These are phyloP conservation scores for Podaxis pistillaris DNA, from an alignment of 768 basidiomycete species.

Conservation along the genomic window DNA sequence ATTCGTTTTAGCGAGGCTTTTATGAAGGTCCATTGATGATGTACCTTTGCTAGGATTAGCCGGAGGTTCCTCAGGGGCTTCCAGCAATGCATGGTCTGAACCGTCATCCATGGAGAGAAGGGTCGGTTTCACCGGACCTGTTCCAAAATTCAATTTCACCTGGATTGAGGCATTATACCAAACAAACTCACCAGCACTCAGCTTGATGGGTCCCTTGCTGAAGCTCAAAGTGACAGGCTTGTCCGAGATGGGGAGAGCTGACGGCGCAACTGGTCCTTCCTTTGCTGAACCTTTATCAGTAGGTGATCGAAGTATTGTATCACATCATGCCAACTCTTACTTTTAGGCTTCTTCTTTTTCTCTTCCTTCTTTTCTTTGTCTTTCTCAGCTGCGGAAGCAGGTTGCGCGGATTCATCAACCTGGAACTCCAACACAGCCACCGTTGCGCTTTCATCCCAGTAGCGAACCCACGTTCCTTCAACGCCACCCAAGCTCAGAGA, in stretches of 20 bases:
- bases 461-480: slow-evolving; percentile 75
- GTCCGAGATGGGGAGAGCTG: slow-evolving; percentile 68
- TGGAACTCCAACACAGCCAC: slow-evolving; percentile 77
- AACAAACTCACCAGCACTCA: slow-evolving; percentile 25
- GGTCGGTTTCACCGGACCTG: slow-evolving; percentile 14
- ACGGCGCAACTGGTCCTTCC: slow-evolving; percentile 48
- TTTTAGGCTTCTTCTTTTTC: slow-evolving; percentile 63
- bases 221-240: slow-evolving; percentile 82
- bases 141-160: slow-evolving; percentile 7
- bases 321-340: slow-evolving; percentile 19
- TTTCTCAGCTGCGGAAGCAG: slow-evolving; percentile 25
- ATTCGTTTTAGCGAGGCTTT: background rate
- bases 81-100: slow-evolving; percentile 37
- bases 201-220: slow-evolving; percentile 48
- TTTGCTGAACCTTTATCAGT: slow-evolving; percentile 28
- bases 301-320: background rate
- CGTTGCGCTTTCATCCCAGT: slow-evolving; percentile 90
- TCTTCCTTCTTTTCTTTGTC: slow-evolving; percentile 47
- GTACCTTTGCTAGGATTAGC: slow-evolving; percentile 52
- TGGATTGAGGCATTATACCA: too few species aligned
- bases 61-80: slow-evolving; percentile 34
- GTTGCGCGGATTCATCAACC: slow-evolving; percentile 56
- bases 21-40: slow-evolving; percentile 19
- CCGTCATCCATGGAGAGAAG: slow-evolving; percentile 64
- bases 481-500: slow-evolving; percentile 68